These are phyloP conservation scores for Acephala macrosclerotiorum DNA, from an alignment of 2,329 filamentous ascomycete species.

Conservation along the genomic window DNA sequence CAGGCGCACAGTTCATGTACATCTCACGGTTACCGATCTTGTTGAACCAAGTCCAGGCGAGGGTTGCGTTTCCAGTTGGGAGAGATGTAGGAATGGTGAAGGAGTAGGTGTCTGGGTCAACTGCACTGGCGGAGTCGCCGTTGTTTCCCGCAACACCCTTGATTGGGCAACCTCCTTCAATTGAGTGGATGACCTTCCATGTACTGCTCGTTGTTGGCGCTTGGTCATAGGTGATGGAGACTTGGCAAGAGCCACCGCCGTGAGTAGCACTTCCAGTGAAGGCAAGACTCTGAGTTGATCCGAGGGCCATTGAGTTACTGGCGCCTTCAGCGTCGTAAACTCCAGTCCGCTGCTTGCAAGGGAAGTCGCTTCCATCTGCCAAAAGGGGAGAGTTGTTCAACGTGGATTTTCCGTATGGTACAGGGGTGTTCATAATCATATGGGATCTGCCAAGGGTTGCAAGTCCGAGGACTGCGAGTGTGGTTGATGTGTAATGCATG, in stretches of 20 bases:
- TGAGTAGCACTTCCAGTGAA: constrained; percentile 81
- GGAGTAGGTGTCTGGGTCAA: constrained; percentile 64
- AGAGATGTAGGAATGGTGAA: constrained; percentile 77
- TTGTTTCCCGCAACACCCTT: constrained; percentile 64
- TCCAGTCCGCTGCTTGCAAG: constrained; percentile 74
- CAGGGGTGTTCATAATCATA: constrained; percentile 74
- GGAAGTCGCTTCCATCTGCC: constrained; percentile 71
- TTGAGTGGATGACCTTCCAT: constrained; percentile 91
- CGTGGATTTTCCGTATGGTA: constrained; percentile 61
- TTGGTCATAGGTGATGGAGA: constrained; percentile 83
- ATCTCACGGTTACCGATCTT: constrained; percentile 91
- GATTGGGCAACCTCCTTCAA: constrained; percentile 84
- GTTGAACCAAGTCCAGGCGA: constrained; percentile 97
- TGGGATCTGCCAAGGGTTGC: constrained; percentile 72
- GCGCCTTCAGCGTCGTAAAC: constrained; percentile 54
- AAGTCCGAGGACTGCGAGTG: constrained; percentile 62
- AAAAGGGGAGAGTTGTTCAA: constrained; percentile 71
- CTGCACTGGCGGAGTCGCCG: constrained; percentile 51
- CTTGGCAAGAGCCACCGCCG: constrained; percentile 91
- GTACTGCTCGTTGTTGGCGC: constrained; percentile 69
- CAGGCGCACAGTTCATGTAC: constrained; percentile 94
- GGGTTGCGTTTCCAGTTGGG: constrained; percentile 76
- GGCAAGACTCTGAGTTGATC: constrained; percentile 64
- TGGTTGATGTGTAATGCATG: constrained; percentile 59
- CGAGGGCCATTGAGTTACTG: constrained; percentile 69